Percentiles rank a stretch among this genome's conserved stretches.
phyloP scores from a whole-genome alignment of 768 basidiomycete genomes.

The Naganishia randhawae region DNA sequence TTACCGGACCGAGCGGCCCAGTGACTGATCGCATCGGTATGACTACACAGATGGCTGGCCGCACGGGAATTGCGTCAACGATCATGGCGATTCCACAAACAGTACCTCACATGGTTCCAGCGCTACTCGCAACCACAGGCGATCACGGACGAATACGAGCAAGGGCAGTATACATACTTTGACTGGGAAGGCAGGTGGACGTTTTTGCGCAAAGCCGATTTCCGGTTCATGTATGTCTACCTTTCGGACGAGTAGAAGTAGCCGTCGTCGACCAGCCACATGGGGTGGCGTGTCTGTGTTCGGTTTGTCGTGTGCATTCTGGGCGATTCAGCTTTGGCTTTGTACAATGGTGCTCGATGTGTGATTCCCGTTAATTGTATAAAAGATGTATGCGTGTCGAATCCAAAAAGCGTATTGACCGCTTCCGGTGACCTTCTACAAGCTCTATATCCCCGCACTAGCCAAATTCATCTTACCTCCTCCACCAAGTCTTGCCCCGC shows the following conservation, averaged over 20 bases:
- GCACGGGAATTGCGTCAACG: slow-evolving; percentile 96
- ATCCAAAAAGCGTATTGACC: neutral
- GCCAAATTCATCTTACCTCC: too few species aligned
- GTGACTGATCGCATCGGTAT: neutral
- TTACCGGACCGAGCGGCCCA: neutral
- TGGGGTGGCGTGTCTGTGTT: neutral
- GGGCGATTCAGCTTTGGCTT: neutral
- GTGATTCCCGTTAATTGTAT: neutral
- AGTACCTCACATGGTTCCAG: slow-evolving; percentile 99
- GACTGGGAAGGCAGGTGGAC: slow-evolving; percentile 99
- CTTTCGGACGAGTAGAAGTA: slow-evolving; percentile 9
- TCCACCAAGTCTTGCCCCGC: too few species aligned
- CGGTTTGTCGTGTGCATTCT: neutral
- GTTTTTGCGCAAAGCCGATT: slow-evolving; percentile 95
- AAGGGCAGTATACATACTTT: slow-evolving; percentile 98
- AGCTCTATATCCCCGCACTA: too few species aligned
- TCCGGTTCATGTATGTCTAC: slow-evolving; percentile 59
- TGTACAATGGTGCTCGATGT: neutral
- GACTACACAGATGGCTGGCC: slow-evolving; percentile 73
- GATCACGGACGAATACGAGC: slow-evolving; percentile 98
- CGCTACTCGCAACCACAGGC: slow-evolving; percentile 95
- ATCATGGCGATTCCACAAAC: slow-evolving; percentile 98
- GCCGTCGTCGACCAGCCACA: neutral
- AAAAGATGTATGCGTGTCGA: slow-evolving; percentile 2
- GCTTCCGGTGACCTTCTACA: too few species aligned